Evolutionary conservation across 352 stramenopile species (phyloP).

Genomic region (Globisporangium apiculatum): DNA sequence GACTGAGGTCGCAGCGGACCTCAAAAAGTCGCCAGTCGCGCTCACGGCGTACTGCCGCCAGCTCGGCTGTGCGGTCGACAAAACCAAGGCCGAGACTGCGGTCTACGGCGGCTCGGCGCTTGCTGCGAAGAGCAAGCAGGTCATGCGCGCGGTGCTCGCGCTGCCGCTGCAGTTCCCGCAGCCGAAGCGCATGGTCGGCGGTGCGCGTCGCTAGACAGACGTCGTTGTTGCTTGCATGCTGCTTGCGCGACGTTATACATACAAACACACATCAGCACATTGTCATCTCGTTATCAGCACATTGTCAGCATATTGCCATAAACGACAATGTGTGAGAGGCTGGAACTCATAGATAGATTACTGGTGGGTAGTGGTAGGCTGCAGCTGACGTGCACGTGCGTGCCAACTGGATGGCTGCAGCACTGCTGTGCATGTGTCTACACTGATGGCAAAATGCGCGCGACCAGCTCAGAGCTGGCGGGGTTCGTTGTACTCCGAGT

Average conservation of each 20-base stretch:
- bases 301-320: no score
- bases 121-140: constrained; percentile 62
- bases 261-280: no score
- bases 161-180: constrained; percentile 74
- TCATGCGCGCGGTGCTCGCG: constrained; percentile 57
- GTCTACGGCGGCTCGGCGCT: constrained; percentile 38
- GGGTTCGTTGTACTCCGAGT: constrained; percentile 35
- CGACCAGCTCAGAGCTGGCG: not conserved
- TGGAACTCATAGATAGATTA: not conserved
- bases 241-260: not conserved
- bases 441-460: no score
- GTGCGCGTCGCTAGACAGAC: constrained; percentile 10
- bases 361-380: not conserved
- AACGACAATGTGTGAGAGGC: no score
- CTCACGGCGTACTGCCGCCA: constrained; percentile 62
- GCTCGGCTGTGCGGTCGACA: constrained; percentile 67
- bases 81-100: constrained; percentile 54
- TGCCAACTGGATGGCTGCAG: not conserved
- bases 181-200: constrained; percentile 47
- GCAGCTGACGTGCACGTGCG: not conserved
- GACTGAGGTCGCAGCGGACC: constrained; percentile 52
- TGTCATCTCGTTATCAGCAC: no score
- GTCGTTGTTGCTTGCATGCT: not conserved
- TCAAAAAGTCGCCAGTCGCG: constrained; percentile 49
- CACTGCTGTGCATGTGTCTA: no score